phyloP scores from a whole-genome alignment of 306 rosid genomes.

The Rosa lucieae region DNA sequence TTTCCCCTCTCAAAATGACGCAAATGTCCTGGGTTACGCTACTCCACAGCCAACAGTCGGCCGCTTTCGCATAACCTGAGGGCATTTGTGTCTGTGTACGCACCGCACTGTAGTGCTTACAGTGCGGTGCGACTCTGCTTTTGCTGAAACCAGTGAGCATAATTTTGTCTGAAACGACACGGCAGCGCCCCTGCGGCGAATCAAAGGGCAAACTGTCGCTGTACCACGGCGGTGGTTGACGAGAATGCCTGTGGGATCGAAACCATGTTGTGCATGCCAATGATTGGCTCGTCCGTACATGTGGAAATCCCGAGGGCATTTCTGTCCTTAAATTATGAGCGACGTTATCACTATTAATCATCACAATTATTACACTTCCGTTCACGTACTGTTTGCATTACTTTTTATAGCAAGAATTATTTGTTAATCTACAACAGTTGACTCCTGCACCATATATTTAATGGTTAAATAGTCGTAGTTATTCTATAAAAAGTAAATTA shows the following conservation, averaged over 20 bases:
- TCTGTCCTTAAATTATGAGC: constrained; percentile 51
- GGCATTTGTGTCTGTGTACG: constrained; percentile 45
- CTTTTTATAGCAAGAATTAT: constrained; percentile 25
- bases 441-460: not conserved
- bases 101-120: not conserved
- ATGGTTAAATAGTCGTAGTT: not conserved
- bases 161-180: constrained; percentile 10
- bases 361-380: constrained; percentile 28
- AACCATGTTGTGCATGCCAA: constrained; percentile 31
- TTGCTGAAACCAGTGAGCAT: not conserved
- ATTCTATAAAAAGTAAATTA: not conserved
- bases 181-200: constrained; percentile 1
- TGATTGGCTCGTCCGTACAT: constrained; percentile 65
- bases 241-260: constrained; percentile 36
- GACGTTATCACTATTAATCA: not conserved
- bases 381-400: constrained; percentile 53
- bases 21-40: constrained; percentile 17
- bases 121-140: not conserved
- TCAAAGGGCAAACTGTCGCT: constrained; percentile 23
- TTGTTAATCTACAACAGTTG: not conserved
- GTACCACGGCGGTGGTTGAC: constrained; percentile 37
- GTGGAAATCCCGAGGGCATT: constrained; percentile 85
- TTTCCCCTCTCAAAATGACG: not conserved
- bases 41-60: constrained; percentile 13
- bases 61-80: constrained; percentile 9